phyloP scores from a whole-genome alignment of 495 filamentous ascomycete genomes.

The Neurospora sp. region DNA sequence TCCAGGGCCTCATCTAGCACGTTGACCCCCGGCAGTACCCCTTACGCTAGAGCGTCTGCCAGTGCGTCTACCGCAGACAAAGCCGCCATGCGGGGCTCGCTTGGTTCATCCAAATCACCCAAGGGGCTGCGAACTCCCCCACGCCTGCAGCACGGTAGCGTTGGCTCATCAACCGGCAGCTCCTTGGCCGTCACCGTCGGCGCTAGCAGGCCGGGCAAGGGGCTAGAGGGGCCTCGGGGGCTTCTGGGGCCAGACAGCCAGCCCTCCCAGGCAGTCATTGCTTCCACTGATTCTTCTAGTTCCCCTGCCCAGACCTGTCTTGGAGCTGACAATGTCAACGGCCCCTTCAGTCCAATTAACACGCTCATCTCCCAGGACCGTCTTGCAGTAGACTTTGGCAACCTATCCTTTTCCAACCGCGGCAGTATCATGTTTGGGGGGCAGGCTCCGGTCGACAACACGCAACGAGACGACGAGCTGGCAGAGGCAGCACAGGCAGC shows the following conservation, averaged over 20 bases:
- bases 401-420: conserved; percentile 45
- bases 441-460: neutral
- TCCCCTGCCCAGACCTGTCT: neutral
- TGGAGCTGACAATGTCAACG: neutral
- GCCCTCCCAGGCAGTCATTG: neutral
- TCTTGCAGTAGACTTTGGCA: conserved; percentile 39
- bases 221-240: neutral
- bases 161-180: neutral
- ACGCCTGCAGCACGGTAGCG: conserved; percentile 4
- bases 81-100: conserved; percentile 12
- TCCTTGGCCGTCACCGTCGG: neutral
- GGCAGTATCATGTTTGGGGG: conserved; percentile 58
- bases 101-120: conserved; percentile 12
- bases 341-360: conserved; percentile 34
- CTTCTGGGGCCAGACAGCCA: neutral
- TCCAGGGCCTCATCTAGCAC: neutral
- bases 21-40: neutral
- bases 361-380: conserved; percentile 43
- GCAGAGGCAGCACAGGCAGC: neutral
- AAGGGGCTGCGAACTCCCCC: conserved; percentile 17
- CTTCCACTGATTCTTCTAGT: neutral
- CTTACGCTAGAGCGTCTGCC: neutral
- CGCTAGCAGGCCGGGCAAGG: neutral
- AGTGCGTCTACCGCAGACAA: neutral
- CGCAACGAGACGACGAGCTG: neutral